A percentile compares a stretch with the other conserved stretches of the same genome.
Evolutionary conservation across 2,329 filamentous ascomycete species (phyloP).

Genomic region (Beauveria bassiana): DNA sequence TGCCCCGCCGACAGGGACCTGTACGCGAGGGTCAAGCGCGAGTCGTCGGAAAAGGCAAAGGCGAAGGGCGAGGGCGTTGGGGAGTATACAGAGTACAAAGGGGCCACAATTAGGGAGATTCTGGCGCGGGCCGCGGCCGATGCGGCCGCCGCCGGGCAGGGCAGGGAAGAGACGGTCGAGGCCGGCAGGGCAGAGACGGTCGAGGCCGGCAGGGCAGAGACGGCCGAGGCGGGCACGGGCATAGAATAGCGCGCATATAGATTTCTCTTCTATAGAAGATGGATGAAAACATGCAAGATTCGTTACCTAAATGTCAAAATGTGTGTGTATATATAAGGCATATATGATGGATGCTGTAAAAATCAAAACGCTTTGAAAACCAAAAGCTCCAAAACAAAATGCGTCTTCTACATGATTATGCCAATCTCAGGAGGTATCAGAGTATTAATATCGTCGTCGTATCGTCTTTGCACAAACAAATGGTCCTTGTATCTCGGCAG

Average conservation of each 20-base stretch:
- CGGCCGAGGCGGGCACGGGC: neutral
- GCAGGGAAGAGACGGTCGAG: too few relatives aligned
- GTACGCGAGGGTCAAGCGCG: conserved; percentile 32
- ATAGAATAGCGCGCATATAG: neutral
- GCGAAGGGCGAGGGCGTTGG: conserved; percentile 23
- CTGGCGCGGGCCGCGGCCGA: conserved; percentile 17
- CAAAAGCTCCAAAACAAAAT: neutral
- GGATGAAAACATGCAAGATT: too few relatives aligned
- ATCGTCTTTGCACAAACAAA: neutral
- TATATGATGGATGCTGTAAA: too few relatives aligned
- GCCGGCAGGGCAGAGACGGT: neutral
- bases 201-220: too few relatives aligned
- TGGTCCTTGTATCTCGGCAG: neutral
- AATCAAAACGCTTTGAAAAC: too few relatives aligned
- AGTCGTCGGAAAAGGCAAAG: conserved; percentile 23
- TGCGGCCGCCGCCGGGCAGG: neutral
- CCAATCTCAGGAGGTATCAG: neutral
- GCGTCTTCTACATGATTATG: neutral
- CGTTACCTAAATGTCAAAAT: too few relatives aligned
- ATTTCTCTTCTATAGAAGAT: too few relatives aligned
- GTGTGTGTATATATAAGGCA: neutral
- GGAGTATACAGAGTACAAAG: conserved; percentile 35
- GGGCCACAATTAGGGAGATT: conserved; percentile 30
- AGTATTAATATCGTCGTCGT: neutral
- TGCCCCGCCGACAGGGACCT: conserved; percentile 28